Evolutionary conservation across 768 basidiomycete species (phyloP).

Genomic region (Boletus sensibilis): DNA sequence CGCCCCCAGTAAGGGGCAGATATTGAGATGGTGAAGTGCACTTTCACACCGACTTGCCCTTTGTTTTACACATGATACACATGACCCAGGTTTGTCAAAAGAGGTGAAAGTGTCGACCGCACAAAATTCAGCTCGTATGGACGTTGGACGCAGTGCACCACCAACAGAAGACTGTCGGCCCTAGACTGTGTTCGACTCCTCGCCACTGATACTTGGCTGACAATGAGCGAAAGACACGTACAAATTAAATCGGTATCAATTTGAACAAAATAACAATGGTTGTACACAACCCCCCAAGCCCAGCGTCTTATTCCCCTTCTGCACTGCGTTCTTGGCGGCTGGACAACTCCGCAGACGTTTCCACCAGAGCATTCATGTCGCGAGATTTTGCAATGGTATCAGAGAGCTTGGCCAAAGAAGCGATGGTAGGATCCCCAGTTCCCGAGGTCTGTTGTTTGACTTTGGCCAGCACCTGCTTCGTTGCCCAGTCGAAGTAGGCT

Average conservation of each 20-base stretch:
- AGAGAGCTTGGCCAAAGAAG: constrained; percentile 19
- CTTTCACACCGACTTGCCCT: neutral
- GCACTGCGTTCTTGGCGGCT: neutral
- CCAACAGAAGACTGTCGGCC: neutral
- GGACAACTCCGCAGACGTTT: constrained; percentile 3
- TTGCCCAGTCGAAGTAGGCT: constrained; percentile 80
- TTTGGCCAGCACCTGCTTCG: constrained; percentile 48
- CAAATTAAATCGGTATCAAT: neutral
- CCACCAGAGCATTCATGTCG: constrained; percentile 21
- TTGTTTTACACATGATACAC: neutral
- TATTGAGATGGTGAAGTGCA: no score
- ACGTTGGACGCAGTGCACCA: neutral
- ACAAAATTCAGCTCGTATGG: neutral
- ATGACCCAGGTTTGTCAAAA: no score
- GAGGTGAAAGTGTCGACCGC: neutral
- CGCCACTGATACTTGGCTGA: neutral
- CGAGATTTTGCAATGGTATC: constrained; percentile 18
- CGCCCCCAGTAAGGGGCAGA: no score
- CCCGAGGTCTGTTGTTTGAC: constrained; percentile 22
- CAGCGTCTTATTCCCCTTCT: neutral
- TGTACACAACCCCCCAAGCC: neutral
- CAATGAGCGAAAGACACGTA: constrained; percentile 1
- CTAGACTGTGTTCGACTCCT: neutral
- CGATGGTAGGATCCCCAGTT: constrained; percentile 21
- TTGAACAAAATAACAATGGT: neutral